A percentile compares a stretch with the other conserved stretches of the same genome.
phyloP scores from a whole-genome alignment of 2,329 filamentous ascomycete species.

The Colletotrichum musicola region DNA sequence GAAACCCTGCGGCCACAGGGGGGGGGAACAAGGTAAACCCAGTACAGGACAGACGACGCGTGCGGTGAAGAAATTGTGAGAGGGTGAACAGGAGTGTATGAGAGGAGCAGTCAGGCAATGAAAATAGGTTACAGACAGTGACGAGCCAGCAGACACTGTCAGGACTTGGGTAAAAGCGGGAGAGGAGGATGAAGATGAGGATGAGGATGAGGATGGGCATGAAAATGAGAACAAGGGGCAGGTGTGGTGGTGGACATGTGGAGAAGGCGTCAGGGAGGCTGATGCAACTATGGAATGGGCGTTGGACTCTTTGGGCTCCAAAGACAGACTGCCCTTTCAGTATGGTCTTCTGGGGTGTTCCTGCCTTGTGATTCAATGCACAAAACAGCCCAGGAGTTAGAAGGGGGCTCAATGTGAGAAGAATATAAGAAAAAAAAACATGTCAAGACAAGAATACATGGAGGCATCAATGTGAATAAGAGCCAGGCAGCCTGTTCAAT shows the following conservation, averaged over 20 bases:
- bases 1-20: slow-evolving; percentile 20
- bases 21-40: neutral
- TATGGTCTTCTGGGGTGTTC: slow-evolving; percentile 16
- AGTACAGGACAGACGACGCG: neutral
- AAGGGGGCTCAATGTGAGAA: neutral
- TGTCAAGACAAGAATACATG: too few species aligned
- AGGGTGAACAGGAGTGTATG: neutral
- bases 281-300: slow-evolving; percentile 26
- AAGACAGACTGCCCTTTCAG: neutral
- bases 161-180: too few species aligned
- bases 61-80: neutral
- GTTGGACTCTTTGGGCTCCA: neutral
- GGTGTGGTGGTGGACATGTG: neutral
- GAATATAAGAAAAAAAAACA: too few species aligned
- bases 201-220: too few species aligned
- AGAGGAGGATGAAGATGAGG: too few species aligned
- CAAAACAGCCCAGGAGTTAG: neutral
- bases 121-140: too few species aligned
- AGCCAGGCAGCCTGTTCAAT: too few species aligned
- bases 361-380: too few species aligned
- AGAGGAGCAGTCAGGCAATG: neutral
- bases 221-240: too few species aligned
- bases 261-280: slow-evolving; percentile 18
- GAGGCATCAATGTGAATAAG: too few species aligned
- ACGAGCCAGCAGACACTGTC: too few species aligned